Conservation (phyloP, 768 basidiomycete species). For the Leccinum imitatum region DNA sequence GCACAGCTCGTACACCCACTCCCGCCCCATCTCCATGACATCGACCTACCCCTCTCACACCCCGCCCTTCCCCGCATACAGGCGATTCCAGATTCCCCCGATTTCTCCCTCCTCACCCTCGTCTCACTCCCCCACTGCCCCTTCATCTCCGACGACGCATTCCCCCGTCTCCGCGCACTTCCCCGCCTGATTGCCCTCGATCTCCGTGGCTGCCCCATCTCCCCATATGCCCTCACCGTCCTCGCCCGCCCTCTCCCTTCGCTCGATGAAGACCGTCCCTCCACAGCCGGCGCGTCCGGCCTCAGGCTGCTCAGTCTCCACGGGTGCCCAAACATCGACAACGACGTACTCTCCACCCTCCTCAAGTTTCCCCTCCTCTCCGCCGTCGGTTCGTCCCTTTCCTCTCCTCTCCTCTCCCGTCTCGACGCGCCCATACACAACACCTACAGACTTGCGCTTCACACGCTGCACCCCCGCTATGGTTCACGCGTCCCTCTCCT, state of each 20-base stretch:
- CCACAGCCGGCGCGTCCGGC: constrained; percentile 48
- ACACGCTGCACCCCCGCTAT: constrained; percentile 40
- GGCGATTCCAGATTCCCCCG: constrained; percentile 47
- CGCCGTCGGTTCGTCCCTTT: constrained; percentile 50
- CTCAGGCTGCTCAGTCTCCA: constrained; percentile 59
- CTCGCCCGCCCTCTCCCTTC: constrained; percentile 43
- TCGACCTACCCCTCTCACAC: constrained; percentile 55
- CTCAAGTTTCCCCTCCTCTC: constrained; percentile 55
- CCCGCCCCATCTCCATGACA: constrained; percentile 35
- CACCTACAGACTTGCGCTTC: constrained; percentile 46
- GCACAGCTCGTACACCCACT: constrained; percentile 58
- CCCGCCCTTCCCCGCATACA: constrained; percentile 56
- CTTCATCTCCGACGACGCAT: constrained; percentile 58
- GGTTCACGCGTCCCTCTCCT: constrained; percentile 15
- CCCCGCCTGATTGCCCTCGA: constrained; percentile 64
- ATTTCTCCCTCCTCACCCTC: constrained; percentile 66
- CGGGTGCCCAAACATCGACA: constrained; percentile 50
- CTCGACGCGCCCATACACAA: constrained; percentile 2
- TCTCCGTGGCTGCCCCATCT: constrained; percentile 52
- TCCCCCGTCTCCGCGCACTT: constrained; percentile 49
- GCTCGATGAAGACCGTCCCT: neutral
- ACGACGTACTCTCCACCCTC: constrained; percentile 43
- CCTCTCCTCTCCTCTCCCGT: neutral
- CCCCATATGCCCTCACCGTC: constrained; percentile 49
- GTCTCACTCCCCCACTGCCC: constrained; percentile 56